Evolutionary conservation across 768 basidiomycete genomes (phyloP), one percentile per base, ranked within the genome.

Genomic region (Cystofilobasidium capitatum): DNA sequence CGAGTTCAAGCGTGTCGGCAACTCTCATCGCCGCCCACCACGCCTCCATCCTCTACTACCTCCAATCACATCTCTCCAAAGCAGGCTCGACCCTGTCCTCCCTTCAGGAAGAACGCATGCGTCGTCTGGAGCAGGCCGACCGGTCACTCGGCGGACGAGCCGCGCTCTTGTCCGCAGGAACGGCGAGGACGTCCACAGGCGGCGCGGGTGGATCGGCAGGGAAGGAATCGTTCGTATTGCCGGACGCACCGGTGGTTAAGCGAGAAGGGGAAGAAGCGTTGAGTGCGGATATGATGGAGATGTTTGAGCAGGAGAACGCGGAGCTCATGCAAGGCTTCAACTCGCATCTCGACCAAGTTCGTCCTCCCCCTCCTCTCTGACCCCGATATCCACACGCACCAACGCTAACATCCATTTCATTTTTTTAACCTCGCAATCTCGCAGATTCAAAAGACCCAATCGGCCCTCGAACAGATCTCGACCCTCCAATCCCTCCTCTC

Each of bases 21-120:
- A 70, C 73, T 0, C 66, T 89, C 71, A 75, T 85, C 37, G 86
- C 90, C n/a, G 90, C 91, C 5, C 94, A 99, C 76, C 89, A 90
- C 73, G 82, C 90, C n/a, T 84, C 88, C 72, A 83, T 99, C 71
- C 89, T 90, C 16, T 92, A 91, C 88, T 93, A 86, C 78, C 83
- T 99, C 64, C 87, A 83, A 74, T 82, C 87, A 58, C 83, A 87
- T 45, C 81, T 99, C 37, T 82, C 91, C 0, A 85, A 88, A 70
- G 83, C 86, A 29, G 87, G 89, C 72, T 85, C 89, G 73, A 81
- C 75, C 16, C 87, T 93, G 71, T 87, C 87, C 71, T 86, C 88
- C 71, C 83, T 97, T 80, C 94, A 99, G 77, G 94, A 97, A 77
- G 91, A 94, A 75, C 86, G 96, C 59, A 82, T 93, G 64, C 87